Percentiles rank a stretch among this genome's conserved stretches.
Conservation (phyloP, 2,329 filamentous ascomycete genomes). For the Sporothrix dimorphospora region DNA sequence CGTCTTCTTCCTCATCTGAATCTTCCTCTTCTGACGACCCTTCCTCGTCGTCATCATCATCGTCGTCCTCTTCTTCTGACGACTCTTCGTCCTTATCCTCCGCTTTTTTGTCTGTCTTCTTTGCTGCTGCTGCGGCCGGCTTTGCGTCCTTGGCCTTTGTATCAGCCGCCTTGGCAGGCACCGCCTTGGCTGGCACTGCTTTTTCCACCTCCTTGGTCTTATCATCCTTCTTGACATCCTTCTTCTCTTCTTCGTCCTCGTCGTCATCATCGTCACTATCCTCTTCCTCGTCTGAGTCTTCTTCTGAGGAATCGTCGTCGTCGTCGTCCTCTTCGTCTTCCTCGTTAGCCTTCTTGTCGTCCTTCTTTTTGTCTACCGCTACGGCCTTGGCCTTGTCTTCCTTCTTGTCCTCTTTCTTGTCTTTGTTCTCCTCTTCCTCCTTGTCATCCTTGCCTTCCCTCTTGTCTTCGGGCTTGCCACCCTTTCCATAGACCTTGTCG, state of each 20-base stretch:
- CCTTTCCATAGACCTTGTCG: slow-evolving; percentile 59
- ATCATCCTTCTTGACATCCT: not conserved
- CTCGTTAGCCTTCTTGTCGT: slow-evolving; percentile 28
- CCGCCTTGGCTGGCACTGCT: not conserved
- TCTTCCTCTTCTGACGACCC: slow-evolving; percentile 33
- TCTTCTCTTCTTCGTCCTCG: not conserved
- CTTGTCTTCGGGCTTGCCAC: slow-evolving; percentile 33
- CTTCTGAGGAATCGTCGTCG: slow-evolving; percentile 30
- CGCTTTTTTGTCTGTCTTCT: not conserved
- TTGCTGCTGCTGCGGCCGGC: not conserved
- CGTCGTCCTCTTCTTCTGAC: slow-evolving; percentile 6
- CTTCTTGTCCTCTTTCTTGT: slow-evolving; percentile 14
- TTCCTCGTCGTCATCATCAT: slow-evolving; percentile 11
- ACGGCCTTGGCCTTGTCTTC: not conserved
- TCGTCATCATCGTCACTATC: slow-evolving; percentile 29
- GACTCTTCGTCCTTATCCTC: slow-evolving; percentile 1
- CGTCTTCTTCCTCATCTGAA: slow-evolving; percentile 31
- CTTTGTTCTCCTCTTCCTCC: not conserved
- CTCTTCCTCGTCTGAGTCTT: slow-evolving; percentile 32
- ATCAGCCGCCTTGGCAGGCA: not conserved
- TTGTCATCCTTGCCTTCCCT: slow-evolving; percentile 16
- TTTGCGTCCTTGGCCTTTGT: not conserved
- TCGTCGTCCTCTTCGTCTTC: slow-evolving; percentile 28
- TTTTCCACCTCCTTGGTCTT: not conserved
- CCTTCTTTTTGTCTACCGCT: slow-evolving; percentile 14